Base-by-base conservation (phyloP, 371 early-diverging fungal genomes). In the Dinochytrium kinnereticum region DNA sequence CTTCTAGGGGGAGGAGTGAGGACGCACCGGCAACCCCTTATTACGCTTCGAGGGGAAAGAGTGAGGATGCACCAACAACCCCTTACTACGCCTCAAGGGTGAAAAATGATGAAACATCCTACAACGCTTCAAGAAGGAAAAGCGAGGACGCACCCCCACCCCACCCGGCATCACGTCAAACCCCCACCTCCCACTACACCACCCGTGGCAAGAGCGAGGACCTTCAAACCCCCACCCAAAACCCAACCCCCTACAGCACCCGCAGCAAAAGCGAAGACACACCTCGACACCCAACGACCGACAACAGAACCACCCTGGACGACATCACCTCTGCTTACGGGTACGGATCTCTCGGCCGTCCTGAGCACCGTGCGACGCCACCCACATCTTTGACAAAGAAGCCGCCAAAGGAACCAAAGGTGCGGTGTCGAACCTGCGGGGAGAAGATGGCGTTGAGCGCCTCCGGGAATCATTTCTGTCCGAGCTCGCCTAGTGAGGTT, bases 391-490 rank as follows among this genome's bases (percentile, higher is more conserved):
- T 5, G n/a, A 53, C 55, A 1, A 31, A 49, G 28, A 70, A 37
- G 30, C 13, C 44, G 44, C 61, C 61, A 13, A 68, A 66, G 31
- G 76, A 71, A 57, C 71, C 76, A 7, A 75, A 75, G 64, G 76
- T 75, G 2, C 65, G 76, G 31, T 75, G 76, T 40, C 36, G 64
- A 21, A 65, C 49, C 24, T 75, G 76, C 50, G 50, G 59, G 3
- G 76, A 69, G 50, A 75, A 75, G 37, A 75, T 75, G 76, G n/a
- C 59, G 13, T n/a, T 71, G 34, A 57, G 59, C 28, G 68, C 61
- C 44, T 64, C 76, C 3, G 10, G 39, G 31, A 33, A 55, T 10
- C 76, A 75, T 38, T 59, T 67, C 10, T 75, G 76, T 53, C 70
- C 75, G 15, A 51, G 5, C 0, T 26, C 24, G 24, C 24, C 38